A percentile compares a stretch with the other conserved stretches of the same genome.
These are phyloP conservation scores for Eleusine indica DNA, from an alignment of 176 grass and related monocot genomes.

Conservation along the genomic window DNA sequence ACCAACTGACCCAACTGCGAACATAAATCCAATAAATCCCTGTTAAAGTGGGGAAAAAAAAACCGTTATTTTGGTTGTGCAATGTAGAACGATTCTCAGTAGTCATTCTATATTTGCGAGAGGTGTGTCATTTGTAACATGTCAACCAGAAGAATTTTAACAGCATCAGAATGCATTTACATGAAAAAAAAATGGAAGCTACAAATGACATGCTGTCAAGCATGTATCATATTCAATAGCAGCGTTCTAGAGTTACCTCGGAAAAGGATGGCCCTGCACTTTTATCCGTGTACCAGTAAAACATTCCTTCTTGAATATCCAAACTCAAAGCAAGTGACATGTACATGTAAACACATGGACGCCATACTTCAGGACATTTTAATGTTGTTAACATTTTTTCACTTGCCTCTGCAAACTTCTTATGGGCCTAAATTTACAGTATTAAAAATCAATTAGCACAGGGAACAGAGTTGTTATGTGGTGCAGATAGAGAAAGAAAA, in stretches of 20 bases:
- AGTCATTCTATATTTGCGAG: slow-evolving; percentile 14
- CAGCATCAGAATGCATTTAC: slow-evolving; percentile 3
- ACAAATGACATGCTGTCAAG: not conserved
- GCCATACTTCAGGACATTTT: slow-evolving; percentile 84
- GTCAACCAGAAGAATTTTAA: not conserved
- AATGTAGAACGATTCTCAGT: not conserved
- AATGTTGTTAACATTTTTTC: slow-evolving; percentile 67
- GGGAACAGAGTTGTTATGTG: slow-evolving; percentile 26
- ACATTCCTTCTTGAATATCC: slow-evolving; percentile 97
- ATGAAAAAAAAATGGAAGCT: not conserved
- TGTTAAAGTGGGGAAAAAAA: slow-evolving; percentile 41
- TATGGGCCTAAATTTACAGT: slow-evolving; percentile 56
- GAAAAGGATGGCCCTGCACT: slow-evolving; percentile 72
- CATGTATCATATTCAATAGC: not conserved
- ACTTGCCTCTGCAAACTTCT: slow-evolving; percentile 72
- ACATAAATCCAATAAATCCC: slow-evolving; percentile 86
- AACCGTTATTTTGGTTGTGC: slow-evolving; percentile 28
- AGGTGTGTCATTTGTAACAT: slow-evolving; percentile 4
- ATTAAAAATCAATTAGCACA: slow-evolving; percentile 16
- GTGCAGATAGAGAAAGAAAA: not conserved
- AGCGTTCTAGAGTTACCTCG: slow-evolving; percentile 51
- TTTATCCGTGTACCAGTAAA: slow-evolving; percentile 86
- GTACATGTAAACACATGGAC: slow-evolving; percentile 86
- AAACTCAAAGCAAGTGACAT: slow-evolving; percentile 74
- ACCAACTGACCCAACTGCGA: slow-evolving; percentile 71